A percentile compares a stretch with the other conserved stretches of the same genome.
These are phyloP conservation scores for Nicotiana tabacum DNA, from an alignment of 257 asterid genomes.

Conservation along the genomic window DNA sequence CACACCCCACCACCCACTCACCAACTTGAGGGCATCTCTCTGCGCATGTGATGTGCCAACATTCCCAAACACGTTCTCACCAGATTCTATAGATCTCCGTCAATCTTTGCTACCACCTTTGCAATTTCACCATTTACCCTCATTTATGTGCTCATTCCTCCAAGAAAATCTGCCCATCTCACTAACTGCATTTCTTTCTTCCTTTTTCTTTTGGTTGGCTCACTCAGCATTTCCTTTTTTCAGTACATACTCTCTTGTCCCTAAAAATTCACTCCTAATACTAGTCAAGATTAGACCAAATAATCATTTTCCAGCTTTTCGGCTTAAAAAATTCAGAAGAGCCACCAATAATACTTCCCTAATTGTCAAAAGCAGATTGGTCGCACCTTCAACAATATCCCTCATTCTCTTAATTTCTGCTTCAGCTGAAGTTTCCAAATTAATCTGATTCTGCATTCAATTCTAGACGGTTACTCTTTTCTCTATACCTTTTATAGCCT, in stretches of 20 bases:
- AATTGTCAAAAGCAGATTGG: not conserved
- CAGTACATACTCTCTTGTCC: not conserved
- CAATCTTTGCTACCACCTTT: not conserved
- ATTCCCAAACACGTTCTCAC: not conserved
- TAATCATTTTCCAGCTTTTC: not conserved
- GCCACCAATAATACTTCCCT: not conserved
- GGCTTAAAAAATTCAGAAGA: not conserved
- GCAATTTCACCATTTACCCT: not conserved
- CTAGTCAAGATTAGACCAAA: not conserved
- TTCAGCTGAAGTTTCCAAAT: not conserved
- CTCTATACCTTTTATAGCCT: not conserved
- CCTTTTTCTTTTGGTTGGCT: not conserved
- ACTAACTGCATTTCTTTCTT: not conserved
- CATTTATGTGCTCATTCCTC: not conserved
- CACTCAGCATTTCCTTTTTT: not conserved
- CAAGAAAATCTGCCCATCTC: no score
- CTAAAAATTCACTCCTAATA: not conserved
- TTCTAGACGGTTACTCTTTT: not conserved
- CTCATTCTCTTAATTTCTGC: not conserved
- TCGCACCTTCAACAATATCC: not conserved
- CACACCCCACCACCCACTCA: not conserved
- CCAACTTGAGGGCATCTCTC: not conserved
- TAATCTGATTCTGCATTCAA: not conserved
- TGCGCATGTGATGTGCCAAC: conserved; percentile 6
- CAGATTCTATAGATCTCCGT: not conserved